Percentiles rank a stretch among this genome's conserved stretches.
Conservation (phyloP, 306 rosid genomes). For the Senna siamea region DNA sequence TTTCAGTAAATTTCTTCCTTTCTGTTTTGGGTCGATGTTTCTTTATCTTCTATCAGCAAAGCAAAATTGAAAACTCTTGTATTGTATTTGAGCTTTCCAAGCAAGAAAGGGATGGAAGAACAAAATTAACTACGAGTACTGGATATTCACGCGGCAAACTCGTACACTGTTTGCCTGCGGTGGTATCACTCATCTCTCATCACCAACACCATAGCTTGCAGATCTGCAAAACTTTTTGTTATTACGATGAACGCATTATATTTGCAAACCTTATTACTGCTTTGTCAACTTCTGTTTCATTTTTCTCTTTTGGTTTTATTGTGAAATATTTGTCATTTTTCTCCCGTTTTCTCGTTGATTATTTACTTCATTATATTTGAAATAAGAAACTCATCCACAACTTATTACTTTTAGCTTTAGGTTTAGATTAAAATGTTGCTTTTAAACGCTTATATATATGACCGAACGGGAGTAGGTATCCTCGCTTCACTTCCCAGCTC, state of each 20-base stretch:
- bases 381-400: not conserved
- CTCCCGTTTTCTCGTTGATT: no score
- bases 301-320: not conserved
- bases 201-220: slow-evolving; percentile 46
- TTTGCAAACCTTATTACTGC: not conserved
- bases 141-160: slow-evolving; percentile 45
- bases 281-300: not conserved
- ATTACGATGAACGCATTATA: not conserved
- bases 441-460: not conserved
- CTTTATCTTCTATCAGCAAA: not conserved
- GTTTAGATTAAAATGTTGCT: not conserved
- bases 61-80: not conserved
- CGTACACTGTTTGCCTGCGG: slow-evolving; percentile 45
- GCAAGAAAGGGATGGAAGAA: slow-evolving; percentile 40
- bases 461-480: no score
- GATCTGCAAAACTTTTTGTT: slow-evolving; percentile 25
- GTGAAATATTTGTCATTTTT: not conserved
- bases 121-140: slow-evolving; percentile 34
- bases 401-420: not conserved
- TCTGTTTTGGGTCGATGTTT: slow-evolving; percentile 37
- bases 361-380: not conserved
- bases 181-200: no score
- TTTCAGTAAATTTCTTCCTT: slow-evolving; percentile 34
- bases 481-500: not conserved
- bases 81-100: not conserved